phyloP scores from a whole-genome alignment of 2,329 filamentous ascomycete genomes.

The Verticillium dahliae region DNA sequence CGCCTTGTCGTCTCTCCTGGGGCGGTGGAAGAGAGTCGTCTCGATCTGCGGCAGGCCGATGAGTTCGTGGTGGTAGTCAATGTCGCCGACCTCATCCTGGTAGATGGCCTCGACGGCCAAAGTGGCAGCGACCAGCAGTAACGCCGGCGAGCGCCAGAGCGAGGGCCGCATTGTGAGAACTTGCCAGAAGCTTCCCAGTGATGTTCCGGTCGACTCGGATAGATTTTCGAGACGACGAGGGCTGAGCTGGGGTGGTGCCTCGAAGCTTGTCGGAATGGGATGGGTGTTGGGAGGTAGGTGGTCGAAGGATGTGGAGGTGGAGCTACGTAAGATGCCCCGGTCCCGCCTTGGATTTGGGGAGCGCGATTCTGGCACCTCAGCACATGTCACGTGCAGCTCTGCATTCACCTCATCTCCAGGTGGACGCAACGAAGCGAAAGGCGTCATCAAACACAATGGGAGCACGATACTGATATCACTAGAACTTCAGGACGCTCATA shows the following conservation, averaged over 20 bases:
- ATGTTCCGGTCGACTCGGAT: background rate
- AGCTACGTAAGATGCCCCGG: conserved; percentile 2
- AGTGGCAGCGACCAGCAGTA: conserved; percentile 28
- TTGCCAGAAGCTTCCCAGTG: conserved; percentile 4
- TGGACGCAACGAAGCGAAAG: too few relatives aligned
- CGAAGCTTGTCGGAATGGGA: background rate
- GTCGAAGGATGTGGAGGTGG: background rate
- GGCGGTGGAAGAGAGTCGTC: conserved; percentile 92
- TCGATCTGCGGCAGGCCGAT: conserved; percentile 75
- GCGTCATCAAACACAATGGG: too few relatives aligned
- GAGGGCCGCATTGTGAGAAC: conserved; percentile 12
- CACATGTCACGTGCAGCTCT: background rate
- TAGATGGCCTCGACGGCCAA: conserved; percentile 61
- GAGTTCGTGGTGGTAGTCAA: conserved; percentile 90
- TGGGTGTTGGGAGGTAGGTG: background rate
- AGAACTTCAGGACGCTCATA: too few relatives aligned
- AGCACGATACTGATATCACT: too few relatives aligned
- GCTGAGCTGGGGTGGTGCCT: background rate
- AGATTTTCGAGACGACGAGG: background rate
- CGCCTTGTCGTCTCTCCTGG: conserved; percentile 72
- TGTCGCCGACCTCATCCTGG: conserved; percentile 80
- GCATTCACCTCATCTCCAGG: background rate
- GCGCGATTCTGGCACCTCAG: background rate
- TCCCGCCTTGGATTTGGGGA: background rate
- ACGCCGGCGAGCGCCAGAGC: conserved; percentile 8